Conservation (phyloP, 1,284 basidiomycete genomes). For the Schizophyllum commune region DNA sequence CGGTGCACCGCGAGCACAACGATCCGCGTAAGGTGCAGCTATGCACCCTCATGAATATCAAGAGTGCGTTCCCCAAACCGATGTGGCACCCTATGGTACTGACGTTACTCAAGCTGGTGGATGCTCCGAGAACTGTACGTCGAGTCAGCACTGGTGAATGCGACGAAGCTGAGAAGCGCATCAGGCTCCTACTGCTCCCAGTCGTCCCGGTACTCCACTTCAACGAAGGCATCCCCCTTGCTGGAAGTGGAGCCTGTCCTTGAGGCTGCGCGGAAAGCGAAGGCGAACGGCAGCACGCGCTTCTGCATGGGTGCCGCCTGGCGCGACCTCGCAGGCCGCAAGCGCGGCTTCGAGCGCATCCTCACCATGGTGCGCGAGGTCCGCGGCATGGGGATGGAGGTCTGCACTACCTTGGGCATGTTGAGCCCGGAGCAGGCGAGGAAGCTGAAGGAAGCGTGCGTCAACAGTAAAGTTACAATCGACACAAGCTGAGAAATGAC, state of each 20-base stretch:
- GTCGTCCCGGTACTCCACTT: conserved; percentile 85
- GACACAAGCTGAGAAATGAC: neutral
- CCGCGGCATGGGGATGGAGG: conserved; percentile 90
- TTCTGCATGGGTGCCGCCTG: conserved; percentile 99
- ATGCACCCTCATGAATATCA: conserved; percentile 98
- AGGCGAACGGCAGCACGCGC: conserved; percentile 92
- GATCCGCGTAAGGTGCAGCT: conserved; percentile 90
- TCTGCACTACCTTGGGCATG: conserved; percentile 98
- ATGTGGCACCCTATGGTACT: conserved; percentile 11
- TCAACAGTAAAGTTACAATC: conserved; percentile 6
- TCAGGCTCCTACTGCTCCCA: conserved; percentile 96
- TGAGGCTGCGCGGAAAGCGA: conserved; percentile 85
- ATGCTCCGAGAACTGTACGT: conserved; percentile 91
- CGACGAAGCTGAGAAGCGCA: neutral
- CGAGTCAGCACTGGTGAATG: neutral
- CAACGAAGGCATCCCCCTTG: conserved; percentile 83
- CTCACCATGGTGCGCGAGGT: conserved; percentile 89
- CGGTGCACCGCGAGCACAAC: conserved; percentile 81
- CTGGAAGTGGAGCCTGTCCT: conserved; percentile 92
- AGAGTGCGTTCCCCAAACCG: conserved; percentile 58
- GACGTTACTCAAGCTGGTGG: conserved; percentile 63
- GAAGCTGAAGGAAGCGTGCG: conserved; percentile 87
- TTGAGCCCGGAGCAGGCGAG: conserved; percentile 89
- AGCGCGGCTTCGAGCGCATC: conserved; percentile 92
- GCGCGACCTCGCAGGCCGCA: conserved; percentile 91